Percentiles rank a stretch among this genome's conserved stretches.
phyloP scores from a whole-genome alignment of 2,329 filamentous ascomycete species.

The Aspergillus amoenus region DNA sequence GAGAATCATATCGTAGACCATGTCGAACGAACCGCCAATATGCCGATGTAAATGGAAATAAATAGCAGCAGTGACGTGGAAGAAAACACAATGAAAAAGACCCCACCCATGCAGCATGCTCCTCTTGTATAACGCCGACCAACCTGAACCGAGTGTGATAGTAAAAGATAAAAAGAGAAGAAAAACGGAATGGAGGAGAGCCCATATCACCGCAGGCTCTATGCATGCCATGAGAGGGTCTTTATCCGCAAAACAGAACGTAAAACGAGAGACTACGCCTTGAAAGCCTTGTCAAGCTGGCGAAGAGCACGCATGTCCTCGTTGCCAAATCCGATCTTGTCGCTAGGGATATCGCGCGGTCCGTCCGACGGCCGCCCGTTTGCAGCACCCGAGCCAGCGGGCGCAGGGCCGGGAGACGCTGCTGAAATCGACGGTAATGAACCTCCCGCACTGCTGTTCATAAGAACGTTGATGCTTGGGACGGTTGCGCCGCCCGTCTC shows the following conservation, averaged over 20 bases:
- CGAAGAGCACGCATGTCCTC: conserved; percentile 67
- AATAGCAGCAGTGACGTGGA: neutral
- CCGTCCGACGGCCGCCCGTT: conserved; percentile 35
- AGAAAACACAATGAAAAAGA: neutral
- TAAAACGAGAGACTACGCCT: conserved; percentile 17
- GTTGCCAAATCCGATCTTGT: conserved; percentile 55
- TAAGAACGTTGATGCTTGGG: conserved; percentile 54
- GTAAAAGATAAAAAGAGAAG: neutral
- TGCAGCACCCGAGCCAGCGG: conserved; percentile 16
- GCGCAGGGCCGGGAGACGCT: neutral
- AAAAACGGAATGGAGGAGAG: neutral
- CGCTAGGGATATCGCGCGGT: conserved; percentile 56
- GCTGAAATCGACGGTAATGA: conserved; percentile 26
- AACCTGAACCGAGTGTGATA: neutral
- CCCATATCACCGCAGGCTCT: neutral
- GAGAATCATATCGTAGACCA: neutral
- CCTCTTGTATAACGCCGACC: neutral
- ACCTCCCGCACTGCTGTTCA: conserved; percentile 37
- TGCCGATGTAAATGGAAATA: neutral
- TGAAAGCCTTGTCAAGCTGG: conserved; percentile 61
- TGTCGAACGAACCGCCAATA: neutral
- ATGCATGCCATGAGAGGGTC: neutral
- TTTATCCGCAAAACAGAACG: neutral
- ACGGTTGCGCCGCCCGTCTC: conserved; percentile 47
- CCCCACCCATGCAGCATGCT: neutral